A percentile compares a stretch with the other conserved stretches of the same genome.
phyloP scores from a whole-genome alignment of 2,329 filamentous ascomycete species.

The Trichophyton verrucosum region DNA sequence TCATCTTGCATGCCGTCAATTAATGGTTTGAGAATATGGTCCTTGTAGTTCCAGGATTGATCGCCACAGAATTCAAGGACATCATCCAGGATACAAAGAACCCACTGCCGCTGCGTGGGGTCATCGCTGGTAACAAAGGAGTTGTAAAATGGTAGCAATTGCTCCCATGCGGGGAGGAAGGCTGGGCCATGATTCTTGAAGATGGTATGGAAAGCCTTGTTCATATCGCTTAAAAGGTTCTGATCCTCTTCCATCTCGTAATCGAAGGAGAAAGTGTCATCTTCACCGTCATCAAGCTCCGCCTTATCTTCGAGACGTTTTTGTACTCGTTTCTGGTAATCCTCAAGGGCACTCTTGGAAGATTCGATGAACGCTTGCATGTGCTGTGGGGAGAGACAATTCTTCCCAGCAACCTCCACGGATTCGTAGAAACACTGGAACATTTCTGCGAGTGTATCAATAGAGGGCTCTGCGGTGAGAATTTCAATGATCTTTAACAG shows the following conservation, averaged over 20 bases:
- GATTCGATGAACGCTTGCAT: constrained; percentile 82
- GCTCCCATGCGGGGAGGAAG: constrained; percentile 83
- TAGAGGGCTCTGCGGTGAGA: constrained; percentile 80
- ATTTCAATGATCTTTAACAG: constrained; percentile 89
- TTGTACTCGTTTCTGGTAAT: constrained; percentile 80
- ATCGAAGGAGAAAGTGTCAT: constrained; percentile 72
- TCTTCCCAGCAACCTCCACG: constrained; percentile 81
- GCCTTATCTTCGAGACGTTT: constrained; percentile 73
- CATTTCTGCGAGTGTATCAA: constrained; percentile 96
- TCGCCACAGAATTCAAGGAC: constrained; percentile 92
- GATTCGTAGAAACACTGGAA: constrained; percentile 99
- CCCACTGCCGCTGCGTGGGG: constrained; percentile 91
- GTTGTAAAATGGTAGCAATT: constrained; percentile 72
- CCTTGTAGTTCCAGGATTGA: constrained; percentile 74
- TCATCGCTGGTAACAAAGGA: constrained; percentile 69
- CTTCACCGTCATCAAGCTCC: constrained; percentile 77
- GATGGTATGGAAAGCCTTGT: constrained; percentile 97
- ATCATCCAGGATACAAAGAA: constrained; percentile 97
- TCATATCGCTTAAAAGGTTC: constrained; percentile 94
- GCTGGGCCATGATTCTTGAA: constrained; percentile 87
- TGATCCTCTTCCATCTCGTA: constrained; percentile 96
- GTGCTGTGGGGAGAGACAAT: constrained; percentile 63
- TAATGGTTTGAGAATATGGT: constrained; percentile 76
- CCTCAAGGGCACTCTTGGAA: constrained; percentile 72
- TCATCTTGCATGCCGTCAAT: constrained; percentile 74